phyloP scores from a whole-genome alignment of 2,329 filamentous ascomycete genomes.

The Fusarium sp. region DNA sequence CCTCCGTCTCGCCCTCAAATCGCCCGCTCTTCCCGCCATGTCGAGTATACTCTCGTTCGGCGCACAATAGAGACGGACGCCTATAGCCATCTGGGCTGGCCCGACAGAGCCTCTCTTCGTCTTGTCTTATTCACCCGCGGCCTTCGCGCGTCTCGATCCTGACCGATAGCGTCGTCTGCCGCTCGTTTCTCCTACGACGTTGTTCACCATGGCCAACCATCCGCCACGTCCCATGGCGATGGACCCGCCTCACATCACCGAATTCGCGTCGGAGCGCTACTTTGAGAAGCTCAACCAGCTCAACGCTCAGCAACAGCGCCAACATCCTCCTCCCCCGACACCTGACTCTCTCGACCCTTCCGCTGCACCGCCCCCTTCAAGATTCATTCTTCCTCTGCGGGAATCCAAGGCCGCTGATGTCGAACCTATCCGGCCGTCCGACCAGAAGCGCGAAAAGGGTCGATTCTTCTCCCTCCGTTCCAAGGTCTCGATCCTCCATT shows the following conservation, averaged over 20 bases:
- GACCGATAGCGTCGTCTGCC: slow-evolving; percentile 21
- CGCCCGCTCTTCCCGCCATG: slow-evolving; percentile 47
- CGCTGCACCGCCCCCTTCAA: slow-evolving; percentile 53
- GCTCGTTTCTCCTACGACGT: slow-evolving; percentile 40
- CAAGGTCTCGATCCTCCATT: slow-evolving; percentile 56
- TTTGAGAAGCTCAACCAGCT: slow-evolving; percentile 74
- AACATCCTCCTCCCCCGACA: slow-evolving; percentile 48
- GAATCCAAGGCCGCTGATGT: slow-evolving; percentile 55
- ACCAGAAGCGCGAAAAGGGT: slow-evolving; percentile 60
- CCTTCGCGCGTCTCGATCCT: slow-evolving; percentile 14
- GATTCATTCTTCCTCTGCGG: slow-evolving; percentile 67
- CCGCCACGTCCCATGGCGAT: slow-evolving; percentile 59
- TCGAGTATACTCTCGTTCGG: slow-evolving; percentile 47
- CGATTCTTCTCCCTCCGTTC: slow-evolving; percentile 61
- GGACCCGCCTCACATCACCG: slow-evolving; percentile 75
- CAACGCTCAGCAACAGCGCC: slow-evolving; percentile 64
- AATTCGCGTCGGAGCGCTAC: slow-evolving; percentile 77
- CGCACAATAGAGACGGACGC: slow-evolving; percentile 56
- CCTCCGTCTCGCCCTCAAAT: slow-evolving; percentile 30
- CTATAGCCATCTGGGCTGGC: slow-evolving; percentile 49
- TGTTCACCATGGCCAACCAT: slow-evolving; percentile 53
- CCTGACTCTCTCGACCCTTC: slow-evolving; percentile 43
- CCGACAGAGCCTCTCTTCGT: slow-evolving; percentile 42
- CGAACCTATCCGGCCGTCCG: slow-evolving; percentile 49
- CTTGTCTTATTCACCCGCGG: slow-evolving; percentile 22